Conservation (phyloP, 2,329 filamentous ascomycete species). For the Neophaeococcomyces aloes region DNA sequence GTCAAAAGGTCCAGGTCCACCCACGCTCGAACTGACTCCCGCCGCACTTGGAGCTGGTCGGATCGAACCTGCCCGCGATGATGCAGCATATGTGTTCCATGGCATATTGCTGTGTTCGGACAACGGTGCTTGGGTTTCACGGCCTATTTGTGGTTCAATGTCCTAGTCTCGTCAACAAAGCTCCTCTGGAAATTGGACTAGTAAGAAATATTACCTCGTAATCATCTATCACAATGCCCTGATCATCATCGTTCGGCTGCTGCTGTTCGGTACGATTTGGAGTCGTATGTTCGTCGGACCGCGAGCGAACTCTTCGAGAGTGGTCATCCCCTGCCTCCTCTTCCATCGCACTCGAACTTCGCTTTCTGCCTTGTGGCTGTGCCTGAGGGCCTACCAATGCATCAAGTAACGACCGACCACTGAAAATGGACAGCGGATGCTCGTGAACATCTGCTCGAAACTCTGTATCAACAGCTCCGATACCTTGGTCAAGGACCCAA, state of each 20-base stretch:
- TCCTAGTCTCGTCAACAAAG: constrained; percentile 24
- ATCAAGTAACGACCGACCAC: constrained; percentile 44
- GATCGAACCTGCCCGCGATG: constrained; percentile 39
- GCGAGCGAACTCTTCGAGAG: constrained; percentile 28
- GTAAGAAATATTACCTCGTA: constrained; percentile 25
- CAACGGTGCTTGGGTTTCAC: constrained; percentile 55
- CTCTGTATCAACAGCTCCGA: constrained; percentile 43
- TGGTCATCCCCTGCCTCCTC: constrained; percentile 22
- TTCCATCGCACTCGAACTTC: constrained; percentile 25
- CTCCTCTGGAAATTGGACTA: background rate
- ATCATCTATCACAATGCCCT: constrained; percentile 32
- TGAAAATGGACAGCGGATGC: constrained; percentile 49
- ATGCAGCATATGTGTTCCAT: constrained; percentile 54
- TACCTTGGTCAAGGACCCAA: constrained; percentile 49
- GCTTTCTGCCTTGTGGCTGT: constrained; percentile 9
- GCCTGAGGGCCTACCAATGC: constrained; percentile 32
- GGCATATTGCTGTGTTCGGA: constrained; percentile 58
- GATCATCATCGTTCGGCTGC: constrained; percentile 23
- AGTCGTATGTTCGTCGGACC: constrained; percentile 18
- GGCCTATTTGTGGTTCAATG: constrained; percentile 51
- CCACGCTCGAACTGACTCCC: constrained; percentile 28
- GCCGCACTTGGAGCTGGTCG: constrained; percentile 26
- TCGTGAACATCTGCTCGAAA: constrained; percentile 31
- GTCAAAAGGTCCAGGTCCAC: constrained; percentile 21
- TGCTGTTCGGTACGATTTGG: background rate